Evolutionary conservation across 352 stramenopile species (phyloP), one percentile per base, ranked within the genome.

Genomic region (Chrysophaeum taylorii): DNA sequence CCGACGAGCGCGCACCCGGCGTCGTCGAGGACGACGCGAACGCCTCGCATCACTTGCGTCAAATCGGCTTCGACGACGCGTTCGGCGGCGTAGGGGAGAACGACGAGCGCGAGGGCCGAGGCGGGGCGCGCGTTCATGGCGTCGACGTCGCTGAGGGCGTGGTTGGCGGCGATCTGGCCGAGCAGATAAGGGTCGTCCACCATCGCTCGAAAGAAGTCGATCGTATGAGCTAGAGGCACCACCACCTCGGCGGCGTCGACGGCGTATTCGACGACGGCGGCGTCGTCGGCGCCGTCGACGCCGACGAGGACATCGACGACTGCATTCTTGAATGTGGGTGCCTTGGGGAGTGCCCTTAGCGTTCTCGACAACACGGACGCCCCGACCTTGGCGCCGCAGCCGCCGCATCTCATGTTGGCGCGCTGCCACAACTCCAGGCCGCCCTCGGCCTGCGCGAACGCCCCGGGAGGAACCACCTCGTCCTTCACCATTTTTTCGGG

Each of bases 151-250:
- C 70, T 81, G 27, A 88, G 72, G n/a, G 82, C 81, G 71, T 88
- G 82, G 36, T 84, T 84, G n/a, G 82, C 82, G 18, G 81, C 80
- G 68, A 88, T 77, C 50, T 79, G 76, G 9, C 82, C 82, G 71
- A 88, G 87, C 7, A 82, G 27, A 71, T 80, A 88, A n/a, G 82
- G 79, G 52, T 88, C 82, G 21, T 70, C 67, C 29, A 85, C 54
- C 66, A 87, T 83, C n/a, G 72, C 78, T 31, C 79, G 68, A 67
- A 88, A 84, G 62, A 82, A 88, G 70, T 88, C 82, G 27, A 88
- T 79, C 7, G 79, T 86, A 37, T 88, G 82, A n/a, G n/a, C n/a
- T n/a, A n/a, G n/a, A n/a, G n/a, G n/a, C n/a, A n/a, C n/a, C n/a
- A n/a, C n/a, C n/a, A 88, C 75, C 43, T 80, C 64, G n/a, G 18